A percentile compares a stretch with the other conserved stretches of the same genome.
Conservation (phyloP, 495 filamentous ascomycete genomes). For the Penicillium egyptiacum region DNA sequence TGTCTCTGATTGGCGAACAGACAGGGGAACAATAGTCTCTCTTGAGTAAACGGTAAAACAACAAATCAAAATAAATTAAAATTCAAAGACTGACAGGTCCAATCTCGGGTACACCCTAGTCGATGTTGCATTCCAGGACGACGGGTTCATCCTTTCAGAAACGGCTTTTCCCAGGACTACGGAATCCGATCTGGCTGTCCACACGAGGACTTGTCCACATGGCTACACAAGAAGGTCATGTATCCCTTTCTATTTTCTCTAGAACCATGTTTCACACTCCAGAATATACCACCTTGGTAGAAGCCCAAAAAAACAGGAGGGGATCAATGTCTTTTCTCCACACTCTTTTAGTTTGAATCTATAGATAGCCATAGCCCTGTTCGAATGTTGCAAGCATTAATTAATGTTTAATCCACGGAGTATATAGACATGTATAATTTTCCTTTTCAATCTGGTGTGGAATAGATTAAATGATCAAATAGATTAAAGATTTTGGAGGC, state of each 20-base stretch:
- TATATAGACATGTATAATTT: background rate
- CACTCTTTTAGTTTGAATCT: background rate
- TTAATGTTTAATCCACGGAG: background rate
- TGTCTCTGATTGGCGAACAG: constrained; percentile 32
- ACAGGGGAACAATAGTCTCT: constrained; percentile 10
- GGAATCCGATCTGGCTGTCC: constrained; percentile 27
- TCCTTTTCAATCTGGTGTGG: no score
- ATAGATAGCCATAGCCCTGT: background rate
- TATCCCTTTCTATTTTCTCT: background rate
- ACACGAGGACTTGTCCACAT: constrained; percentile 30
- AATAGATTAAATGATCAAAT: constrained; percentile 1
- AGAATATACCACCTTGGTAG: background rate
- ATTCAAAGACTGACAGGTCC: constrained; percentile 11
- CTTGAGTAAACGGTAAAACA: constrained; percentile 24
- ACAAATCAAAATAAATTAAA: constrained; percentile 15
- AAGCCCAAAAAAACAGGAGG: background rate
- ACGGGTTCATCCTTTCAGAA: constrained; percentile 26
- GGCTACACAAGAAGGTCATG: constrained; percentile 11
- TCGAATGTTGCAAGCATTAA: background rate
- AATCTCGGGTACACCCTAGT: constrained; percentile 23
- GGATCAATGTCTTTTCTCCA: background rate
- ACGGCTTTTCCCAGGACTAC: constrained; percentile 29
- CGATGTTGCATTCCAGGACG: constrained; percentile 32
- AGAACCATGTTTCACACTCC: background rate
- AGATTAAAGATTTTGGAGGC: constrained; percentile 9